Evolutionary conservation across 257 asterid genomes (phyloP), one percentile per base, ranked within the genome.

Genomic region (Lycium barbarum): DNA sequence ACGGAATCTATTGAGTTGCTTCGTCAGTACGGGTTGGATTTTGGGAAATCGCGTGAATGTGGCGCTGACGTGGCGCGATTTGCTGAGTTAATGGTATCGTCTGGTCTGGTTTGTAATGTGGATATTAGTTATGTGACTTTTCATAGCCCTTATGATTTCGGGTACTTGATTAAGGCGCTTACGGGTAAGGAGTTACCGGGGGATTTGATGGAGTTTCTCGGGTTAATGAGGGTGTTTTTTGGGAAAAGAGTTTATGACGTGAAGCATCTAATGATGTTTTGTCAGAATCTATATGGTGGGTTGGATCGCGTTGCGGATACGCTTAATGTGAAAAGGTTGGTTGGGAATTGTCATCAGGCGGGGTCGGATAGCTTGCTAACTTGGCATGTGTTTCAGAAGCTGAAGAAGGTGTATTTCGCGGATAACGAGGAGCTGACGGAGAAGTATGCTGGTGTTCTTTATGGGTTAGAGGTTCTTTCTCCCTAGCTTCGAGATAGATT

Each of bases 361-460:
- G 98, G 98, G 8, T 95, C 98, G 2, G 98, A 95, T 87, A 95
- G 98, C 87, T 84, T 95, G 86, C 89, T 93, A 68, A 95, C 98
- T 0, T 92, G 95, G 98, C 96, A 91, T 53, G 91, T 93, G 6
- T 94, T 92, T 62, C 90, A 91, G 88, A 90, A 74, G 86, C 87
- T 95, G 82, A 90, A 85, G 88, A 88, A 84, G 80, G 91, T 83
- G 35, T 93, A 90, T 88, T 93, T 95, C 85, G 71, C 81, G 22
- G 90, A 89, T 12, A 85, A 83, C 7, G 87, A 90, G 38, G 91
- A 89, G 22, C 84, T 79, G 87, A 83, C 88, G 6, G 90, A 88
- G 68, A 84, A 88, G 90, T 94, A 84, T 86, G 95, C 96, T 7
- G 97, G 98, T 43, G 88, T 95, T 81, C 94, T 95, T 14, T 94